Conservation (phyloP, 176 grass and related monocot genomes). For the Oryza glumipatula region DNA sequence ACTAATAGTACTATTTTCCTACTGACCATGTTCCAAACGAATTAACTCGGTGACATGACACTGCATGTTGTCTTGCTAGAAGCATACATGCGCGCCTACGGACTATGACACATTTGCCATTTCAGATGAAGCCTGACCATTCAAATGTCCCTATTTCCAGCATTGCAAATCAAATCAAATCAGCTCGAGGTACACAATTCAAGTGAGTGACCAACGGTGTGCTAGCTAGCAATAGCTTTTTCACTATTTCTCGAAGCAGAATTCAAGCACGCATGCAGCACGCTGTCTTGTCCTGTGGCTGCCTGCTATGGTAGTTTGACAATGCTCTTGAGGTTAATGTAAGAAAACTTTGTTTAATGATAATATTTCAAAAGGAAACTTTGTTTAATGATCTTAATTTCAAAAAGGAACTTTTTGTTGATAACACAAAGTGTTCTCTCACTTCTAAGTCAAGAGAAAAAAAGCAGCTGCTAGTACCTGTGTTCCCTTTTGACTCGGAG, state of each 20-base stretch:
- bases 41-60: neutral
- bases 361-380: conserved; percentile 19
- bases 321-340: neutral
- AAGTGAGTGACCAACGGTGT: conserved; percentile 26
- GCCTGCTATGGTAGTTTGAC: neutral
- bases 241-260: conserved; percentile 38
- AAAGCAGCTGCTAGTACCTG: neutral
- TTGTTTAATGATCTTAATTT: neutral
- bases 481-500: conserved; percentile 35
- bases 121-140: neutral
- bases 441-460: conserved; percentile 7
- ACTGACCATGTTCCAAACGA: neutral
- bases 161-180: neutral
- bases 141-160: neutral
- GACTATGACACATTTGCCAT: neutral
- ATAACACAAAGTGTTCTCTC: conserved; percentile 6
- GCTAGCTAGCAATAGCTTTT: conserved; percentile 12
- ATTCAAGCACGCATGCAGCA: conserved; percentile 10
- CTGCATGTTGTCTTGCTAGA: neutral
- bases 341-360: neutral
- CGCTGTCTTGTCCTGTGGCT: conserved; percentile 15
- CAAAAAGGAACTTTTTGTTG: conserved; percentile 8
- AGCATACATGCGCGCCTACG: neutral
- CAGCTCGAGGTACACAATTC: conserved; percentile 31
- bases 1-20: neutral